Base-by-base conservation (phyloP, 2,329 filamentous ascomycete species). In the Botrytis aclada region DNA sequence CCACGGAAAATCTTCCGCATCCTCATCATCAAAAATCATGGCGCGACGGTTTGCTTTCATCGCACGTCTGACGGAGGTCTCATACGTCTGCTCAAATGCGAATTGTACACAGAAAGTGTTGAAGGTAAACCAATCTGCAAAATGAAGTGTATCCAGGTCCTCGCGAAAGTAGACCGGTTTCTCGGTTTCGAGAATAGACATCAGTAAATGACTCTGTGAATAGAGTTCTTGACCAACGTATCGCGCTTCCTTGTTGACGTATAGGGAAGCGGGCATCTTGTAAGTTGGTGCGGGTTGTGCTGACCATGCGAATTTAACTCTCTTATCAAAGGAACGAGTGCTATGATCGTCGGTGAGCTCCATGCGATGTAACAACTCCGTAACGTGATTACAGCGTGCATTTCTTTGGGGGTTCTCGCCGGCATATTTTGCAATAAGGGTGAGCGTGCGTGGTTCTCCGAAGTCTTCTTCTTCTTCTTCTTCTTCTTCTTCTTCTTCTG, bases 101-200 rank as follows among this genome's bases (percentile, higher is more conserved):
- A 20, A 51, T 37, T 66, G 43, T n/a, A 66, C 32, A 37, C 43
- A 66, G 8, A 66, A 66, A 51, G 63, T 66, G 6, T 37, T 66
- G 32, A 66, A 66, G 7, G 63, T 66, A 18, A 51, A 66, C 63
- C 63, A 66, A n/a, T 51, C 63, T 8, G 63, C 8, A 66, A 66
- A 51, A 51, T 66, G 43, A 66, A 66, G 63, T 37, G 14, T 29
- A n/a, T 66, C 63, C 16, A 51, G 7, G n/a, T 51, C 32, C 14
- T 66, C 32, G 4, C 63, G 63, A 51, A 66, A 66, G n/a, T 66
- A 66, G 9, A 66, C 22, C 3, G 43, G 12, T 10, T 29, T 54
- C 51, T n/a, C 45, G 34, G 37, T n/a, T 54, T 45, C 25, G 22
- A 54, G n/a, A n/a, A 54, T 54, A 1, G 32, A 51, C 63, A 51